phyloP scores from a whole-genome alignment of 2,329 filamentous ascomycete species.

The Aspergillus fumigatiaffinis region DNA sequence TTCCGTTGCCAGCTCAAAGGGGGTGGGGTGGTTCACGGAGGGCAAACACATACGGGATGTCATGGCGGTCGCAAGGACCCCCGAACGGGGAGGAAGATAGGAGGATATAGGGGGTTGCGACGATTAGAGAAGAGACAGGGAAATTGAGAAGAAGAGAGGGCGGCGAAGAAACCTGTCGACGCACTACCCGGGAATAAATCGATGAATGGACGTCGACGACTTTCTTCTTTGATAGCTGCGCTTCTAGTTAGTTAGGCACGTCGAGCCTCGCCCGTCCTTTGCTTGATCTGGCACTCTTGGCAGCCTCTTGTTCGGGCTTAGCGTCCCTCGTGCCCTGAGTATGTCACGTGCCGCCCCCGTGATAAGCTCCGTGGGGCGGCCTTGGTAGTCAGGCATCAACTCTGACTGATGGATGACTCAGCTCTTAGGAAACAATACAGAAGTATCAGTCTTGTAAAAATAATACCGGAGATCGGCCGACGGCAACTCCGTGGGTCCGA shows the following conservation, averaged over 20 bases:
- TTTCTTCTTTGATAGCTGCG: neutral
- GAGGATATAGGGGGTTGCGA: conserved; percentile 11
- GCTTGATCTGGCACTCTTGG: conserved; percentile 18
- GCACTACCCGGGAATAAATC: neutral
- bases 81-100: conserved; percentile 32
- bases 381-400: neutral
- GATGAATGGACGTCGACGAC: neutral
- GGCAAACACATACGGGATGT: conserved; percentile 49
- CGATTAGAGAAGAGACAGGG: conserved; percentile 3
- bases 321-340: conserved; percentile 2
- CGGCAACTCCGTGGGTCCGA: neutral
- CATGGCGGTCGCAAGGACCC: conserved; percentile 53
- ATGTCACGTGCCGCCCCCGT: neutral
- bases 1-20: conserved; percentile 23
- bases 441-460: neutral
- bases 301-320: conserved; percentile 4
- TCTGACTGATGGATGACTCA: neutral
- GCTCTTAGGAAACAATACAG: neutral
- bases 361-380: neutral
- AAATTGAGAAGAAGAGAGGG: conserved; percentile 10
- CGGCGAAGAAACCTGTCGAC: conserved; percentile 20
- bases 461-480: neutral
- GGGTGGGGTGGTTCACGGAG: conserved; percentile 11
- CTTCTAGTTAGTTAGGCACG: neutral
- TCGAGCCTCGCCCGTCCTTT: conserved; percentile 15